phyloP scores from a whole-genome alignment of 2,329 filamentous ascomycete genomes.

The Alternaria sp. region DNA sequence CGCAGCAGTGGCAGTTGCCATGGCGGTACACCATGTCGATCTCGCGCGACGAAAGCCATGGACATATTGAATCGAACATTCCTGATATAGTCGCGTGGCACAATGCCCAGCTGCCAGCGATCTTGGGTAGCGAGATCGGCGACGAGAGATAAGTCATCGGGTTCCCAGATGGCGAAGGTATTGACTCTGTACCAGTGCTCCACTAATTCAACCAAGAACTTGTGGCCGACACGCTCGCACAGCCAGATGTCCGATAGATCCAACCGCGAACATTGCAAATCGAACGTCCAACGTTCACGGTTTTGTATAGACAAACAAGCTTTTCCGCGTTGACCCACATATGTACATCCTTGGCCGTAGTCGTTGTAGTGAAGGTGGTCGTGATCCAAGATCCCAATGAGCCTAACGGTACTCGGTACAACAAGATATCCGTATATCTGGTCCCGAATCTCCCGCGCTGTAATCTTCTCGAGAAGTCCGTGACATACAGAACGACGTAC shows the following conservation, averaged over 20 bases:
- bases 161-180: neutral
- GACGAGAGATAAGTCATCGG: neutral
- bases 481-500: neutral
- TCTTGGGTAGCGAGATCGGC: fast-evolving
- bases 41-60: neutral
- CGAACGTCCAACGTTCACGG: too few relatives aligned
- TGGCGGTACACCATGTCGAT: fast-evolving
- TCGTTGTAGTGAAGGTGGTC: too few relatives aligned
- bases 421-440: neutral
- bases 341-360: too few relatives aligned
- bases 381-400: too few relatives aligned
- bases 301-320: too few relatives aligned
- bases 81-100: neutral
- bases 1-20: neutral
- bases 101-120: neutral
- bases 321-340: too few relatives aligned
- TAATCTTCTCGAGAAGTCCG: neutral
- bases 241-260: too few relatives aligned
- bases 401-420: fast-evolving
- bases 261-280: too few relatives aligned
- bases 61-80: too few relatives aligned
- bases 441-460: neutral
- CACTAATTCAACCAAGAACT: neutral
- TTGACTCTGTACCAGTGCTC: neutral
- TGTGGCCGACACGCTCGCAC: neutral